These are phyloP conservation scores for Penicillium sp. DNA, from an alignment of 2,329 filamentous ascomycete species.

Conservation along the genomic window DNA sequence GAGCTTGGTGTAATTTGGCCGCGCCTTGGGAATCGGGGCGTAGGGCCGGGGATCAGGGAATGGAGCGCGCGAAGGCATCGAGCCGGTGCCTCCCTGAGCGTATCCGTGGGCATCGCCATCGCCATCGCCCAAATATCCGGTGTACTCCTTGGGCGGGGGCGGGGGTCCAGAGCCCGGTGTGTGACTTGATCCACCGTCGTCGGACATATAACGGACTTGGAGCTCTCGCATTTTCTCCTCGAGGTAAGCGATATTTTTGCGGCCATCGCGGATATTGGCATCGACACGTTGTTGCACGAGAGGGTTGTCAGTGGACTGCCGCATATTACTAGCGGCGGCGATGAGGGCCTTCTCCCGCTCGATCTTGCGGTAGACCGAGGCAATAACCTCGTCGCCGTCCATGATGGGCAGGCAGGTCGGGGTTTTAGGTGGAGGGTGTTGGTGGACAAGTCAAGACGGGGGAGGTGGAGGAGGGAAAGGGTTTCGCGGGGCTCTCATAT, in stretches of 20 bases:
- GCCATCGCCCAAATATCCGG: constrained; percentile 49
- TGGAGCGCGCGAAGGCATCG: constrained; percentile 77
- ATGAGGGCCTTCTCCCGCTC: constrained; percentile 95
- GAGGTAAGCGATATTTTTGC: constrained; percentile 90
- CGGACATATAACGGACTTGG: constrained; percentile 67
- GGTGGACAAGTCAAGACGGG: constrained; percentile 11
- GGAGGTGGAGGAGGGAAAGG: constrained; percentile 18
- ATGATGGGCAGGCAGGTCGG: constrained; percentile 42
- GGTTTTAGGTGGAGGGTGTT: constrained; percentile 4
- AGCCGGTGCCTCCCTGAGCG: constrained; percentile 59
- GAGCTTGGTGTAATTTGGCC: constrained; percentile 92
- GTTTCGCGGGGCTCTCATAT: constrained; percentile 28
- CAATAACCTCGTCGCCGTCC: constrained; percentile 59
- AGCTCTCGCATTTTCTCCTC: constrained; percentile 87
- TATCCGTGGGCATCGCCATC: constrained; percentile 52
- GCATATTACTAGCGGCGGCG: constrained; percentile 89
- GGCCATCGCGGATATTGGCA: constrained; percentile 87
- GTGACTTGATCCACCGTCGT: constrained; percentile 44
- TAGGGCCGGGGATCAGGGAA: constrained; percentile 69
- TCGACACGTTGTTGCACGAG: constrained; percentile 85
- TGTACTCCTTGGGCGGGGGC: constrained; percentile 70
- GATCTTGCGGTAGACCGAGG: constrained; percentile 92
- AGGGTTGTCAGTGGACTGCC: constrained; percentile 91
- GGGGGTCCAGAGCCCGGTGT: constrained; percentile 49
- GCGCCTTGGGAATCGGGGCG: constrained; percentile 63